A percentile compares a stretch with the other conserved stretches of the same genome.
Conservation (phyloP, 352 stramenopile genomes). For the Phytopythium delawarense region DNA sequence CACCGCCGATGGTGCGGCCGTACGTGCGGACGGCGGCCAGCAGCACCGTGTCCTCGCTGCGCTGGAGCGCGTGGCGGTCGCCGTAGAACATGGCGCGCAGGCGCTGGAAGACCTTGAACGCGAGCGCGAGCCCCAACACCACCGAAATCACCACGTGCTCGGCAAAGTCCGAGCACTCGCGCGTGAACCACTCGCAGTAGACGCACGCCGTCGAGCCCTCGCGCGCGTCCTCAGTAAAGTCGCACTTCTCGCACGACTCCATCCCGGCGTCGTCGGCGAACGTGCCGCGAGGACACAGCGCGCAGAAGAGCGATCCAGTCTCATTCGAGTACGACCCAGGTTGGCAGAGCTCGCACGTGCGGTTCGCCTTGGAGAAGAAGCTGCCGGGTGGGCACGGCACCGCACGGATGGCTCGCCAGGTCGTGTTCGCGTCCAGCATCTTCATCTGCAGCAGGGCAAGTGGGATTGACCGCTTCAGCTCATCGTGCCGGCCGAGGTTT, state of each 20-base stretch:
- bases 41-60: conserved; percentile 37
- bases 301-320: conserved; percentile 30
- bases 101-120: conserved; percentile 24
- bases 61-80: conserved; percentile 23
- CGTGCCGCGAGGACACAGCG: conserved; percentile 27
- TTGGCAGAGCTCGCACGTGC: conserved; percentile 26
- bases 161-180: conserved; percentile 54
- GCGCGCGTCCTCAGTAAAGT: conserved; percentile 25
- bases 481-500: conserved; percentile 6
- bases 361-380: conserved; percentile 16
- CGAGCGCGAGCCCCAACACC: conserved; percentile 14
- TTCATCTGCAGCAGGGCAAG: conserved; percentile 11
- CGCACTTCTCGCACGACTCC: conserved; percentile 34
- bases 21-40: conserved; percentile 42
- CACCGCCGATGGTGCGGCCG: conserved; percentile 33
- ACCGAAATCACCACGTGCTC: conserved; percentile 32
- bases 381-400: conserved; percentile 25
- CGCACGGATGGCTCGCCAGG: conserved; percentile 21
- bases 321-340: conserved; percentile 25
- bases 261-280: conserved; percentile 36
- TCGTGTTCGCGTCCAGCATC: conserved; percentile 7
- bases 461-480: conserved; percentile 9
- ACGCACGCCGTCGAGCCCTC: conserved; percentile 32
- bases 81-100: conserved; percentile 24
- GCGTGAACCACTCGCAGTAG: conserved; percentile 47